phyloP scores from a whole-genome alignment of 345 rosid species.

The Brassica juncea region DNA sequence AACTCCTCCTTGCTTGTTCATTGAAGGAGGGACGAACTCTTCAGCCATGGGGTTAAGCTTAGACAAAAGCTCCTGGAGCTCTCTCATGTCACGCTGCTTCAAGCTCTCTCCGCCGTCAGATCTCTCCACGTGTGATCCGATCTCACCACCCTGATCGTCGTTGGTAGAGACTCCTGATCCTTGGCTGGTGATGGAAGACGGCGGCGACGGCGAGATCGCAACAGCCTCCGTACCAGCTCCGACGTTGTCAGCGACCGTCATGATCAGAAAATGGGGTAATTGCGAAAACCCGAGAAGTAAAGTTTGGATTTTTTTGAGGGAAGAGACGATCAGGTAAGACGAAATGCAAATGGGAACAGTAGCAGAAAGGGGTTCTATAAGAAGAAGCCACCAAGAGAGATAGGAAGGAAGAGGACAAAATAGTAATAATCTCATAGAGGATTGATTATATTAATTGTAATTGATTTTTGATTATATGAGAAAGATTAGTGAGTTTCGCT shows the following conservation, averaged over 20 bases:
- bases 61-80: slow-evolving; percentile 83
- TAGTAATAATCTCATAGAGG: neutral
- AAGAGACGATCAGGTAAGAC: slow-evolving; percentile 30
- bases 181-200: slow-evolving; percentile 43
- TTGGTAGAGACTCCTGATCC: slow-evolving; percentile 46
- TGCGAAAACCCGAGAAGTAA: neutral
- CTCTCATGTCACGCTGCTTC: slow-evolving; percentile 65
- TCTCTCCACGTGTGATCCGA: slow-evolving; percentile 42
- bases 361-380: slow-evolving; percentile 17
- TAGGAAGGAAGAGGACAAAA: slow-evolving; percentile 32
- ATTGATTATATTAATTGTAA: neutral
- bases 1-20: slow-evolving; percentile 36
- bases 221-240: slow-evolving; percentile 41
- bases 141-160: slow-evolving; percentile 47
- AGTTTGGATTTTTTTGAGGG: slow-evolving; percentile 19
- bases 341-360: slow-evolving; percentile 25
- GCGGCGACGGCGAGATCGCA: slow-evolving; percentile 42
- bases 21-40: slow-evolving; percentile 91
- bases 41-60: slow-evolving; percentile 93
- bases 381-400: slow-evolving; percentile 25
- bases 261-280: slow-evolving; percentile 27
- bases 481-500: neutral
- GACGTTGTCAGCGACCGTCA: slow-evolving; percentile 64
- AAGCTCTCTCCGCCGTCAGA: slow-evolving; percentile 51
- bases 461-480: neutral